A percentile compares a stretch with the other conserved stretches of the same genome.
Evolutionary conservation across 169 alveolate genomes (phyloP).

Genomic region (Pseudocohnilembus persalinus): DNA sequence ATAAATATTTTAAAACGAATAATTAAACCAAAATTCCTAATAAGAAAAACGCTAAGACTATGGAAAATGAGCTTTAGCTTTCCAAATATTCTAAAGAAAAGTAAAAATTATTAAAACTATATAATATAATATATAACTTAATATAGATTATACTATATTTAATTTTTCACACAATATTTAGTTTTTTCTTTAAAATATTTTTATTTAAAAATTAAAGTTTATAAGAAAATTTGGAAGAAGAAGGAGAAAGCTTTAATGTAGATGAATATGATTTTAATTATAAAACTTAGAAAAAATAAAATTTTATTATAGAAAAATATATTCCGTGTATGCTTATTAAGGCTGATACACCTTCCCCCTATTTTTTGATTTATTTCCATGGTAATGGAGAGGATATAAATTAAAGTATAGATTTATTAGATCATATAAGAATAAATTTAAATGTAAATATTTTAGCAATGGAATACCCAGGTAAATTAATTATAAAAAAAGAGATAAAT

Average conservation of each 20-base stretch:
- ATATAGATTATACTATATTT: too few species aligned
- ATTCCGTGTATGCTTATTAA: background rate
- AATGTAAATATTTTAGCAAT: constrained; percentile 14
- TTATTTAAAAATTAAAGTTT: background rate
- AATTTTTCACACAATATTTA: too few species aligned
- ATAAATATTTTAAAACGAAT: too few species aligned
- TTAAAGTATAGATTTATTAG: background rate
- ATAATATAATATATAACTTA: too few species aligned
- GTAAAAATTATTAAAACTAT: too few species aligned
- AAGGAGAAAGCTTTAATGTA: background rate
- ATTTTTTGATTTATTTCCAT: constrained; percentile 2
- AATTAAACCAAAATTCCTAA: background rate
- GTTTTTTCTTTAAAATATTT: too few species aligned
- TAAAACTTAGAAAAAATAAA: background rate
- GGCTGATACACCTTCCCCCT: background rate
- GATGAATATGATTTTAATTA: too few species aligned
- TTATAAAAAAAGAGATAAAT: too few species aligned
- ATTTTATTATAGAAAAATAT: background rate
- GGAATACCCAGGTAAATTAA: constrained; percentile 14
- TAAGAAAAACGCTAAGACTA: too few species aligned
- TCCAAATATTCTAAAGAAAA: background rate
- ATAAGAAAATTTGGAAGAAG: background rate
- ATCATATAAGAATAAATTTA: constrained; percentile 6
- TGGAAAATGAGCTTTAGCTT: background rate
- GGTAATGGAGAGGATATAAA: constrained; percentile 22